A percentile compares a stretch with the other conserved stretches of the same genome.
These are phyloP conservation scores for Senna siamea DNA, from an alignment of 306 rosid species.

Conservation along the genomic window DNA sequence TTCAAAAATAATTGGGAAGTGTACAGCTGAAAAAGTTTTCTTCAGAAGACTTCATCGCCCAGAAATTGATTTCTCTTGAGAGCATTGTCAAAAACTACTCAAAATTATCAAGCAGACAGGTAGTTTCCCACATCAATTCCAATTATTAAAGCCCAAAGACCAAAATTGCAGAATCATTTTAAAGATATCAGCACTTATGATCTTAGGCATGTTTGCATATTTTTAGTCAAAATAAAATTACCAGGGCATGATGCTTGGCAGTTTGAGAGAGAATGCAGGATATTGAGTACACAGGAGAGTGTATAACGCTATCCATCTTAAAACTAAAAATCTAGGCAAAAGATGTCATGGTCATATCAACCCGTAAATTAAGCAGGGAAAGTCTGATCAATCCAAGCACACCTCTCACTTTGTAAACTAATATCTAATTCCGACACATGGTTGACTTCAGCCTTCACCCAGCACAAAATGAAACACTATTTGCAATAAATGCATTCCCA, in stretches of 20 bases:
- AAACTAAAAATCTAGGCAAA: neutral
- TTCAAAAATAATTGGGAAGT: conserved; percentile 28
- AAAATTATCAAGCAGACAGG: neutral
- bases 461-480: neutral
- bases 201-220: conserved; percentile 21
- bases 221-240: conserved; percentile 8
- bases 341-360: neutral
- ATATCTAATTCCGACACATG: neutral
- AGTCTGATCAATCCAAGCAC: neutral
- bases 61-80: conserved; percentile 22
- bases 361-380: neutral
- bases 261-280: neutral
- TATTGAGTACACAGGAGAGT: neutral
- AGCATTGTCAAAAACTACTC: neutral
- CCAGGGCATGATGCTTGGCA: neutral
- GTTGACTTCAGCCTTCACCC: neutral
- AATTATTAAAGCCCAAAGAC: neutral
- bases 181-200: conserved; percentile 26
- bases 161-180: conserved; percentile 20
- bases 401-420: neutral
- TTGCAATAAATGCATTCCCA: neutral
- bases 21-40: conserved; percentile 40
- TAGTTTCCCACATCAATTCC: neutral
- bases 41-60: conserved; percentile 34
- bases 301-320: neutral